Evolutionary conservation across 2,329 filamentous ascomycete species (phyloP).

Genomic region (Myotisia sp.): DNA sequence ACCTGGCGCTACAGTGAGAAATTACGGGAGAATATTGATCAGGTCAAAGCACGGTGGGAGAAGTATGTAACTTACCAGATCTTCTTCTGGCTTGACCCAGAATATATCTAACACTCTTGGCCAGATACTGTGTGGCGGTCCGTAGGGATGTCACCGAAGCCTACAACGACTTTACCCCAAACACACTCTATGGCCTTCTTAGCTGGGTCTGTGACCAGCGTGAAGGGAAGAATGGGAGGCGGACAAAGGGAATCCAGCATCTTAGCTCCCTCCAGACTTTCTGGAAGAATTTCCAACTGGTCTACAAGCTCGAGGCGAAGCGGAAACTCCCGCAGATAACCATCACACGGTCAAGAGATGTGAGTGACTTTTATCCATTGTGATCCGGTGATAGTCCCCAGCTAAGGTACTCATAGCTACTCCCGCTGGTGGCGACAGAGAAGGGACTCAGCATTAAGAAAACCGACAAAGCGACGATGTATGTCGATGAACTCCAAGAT

Average conservation of each 20-base stretch:
- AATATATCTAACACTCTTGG: no score
- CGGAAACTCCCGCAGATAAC: constrained; percentile 11
- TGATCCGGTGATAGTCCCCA: neutral
- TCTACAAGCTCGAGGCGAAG: constrained; percentile 11
- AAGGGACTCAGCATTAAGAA: constrained; percentile 15
- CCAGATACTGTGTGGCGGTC: no score
- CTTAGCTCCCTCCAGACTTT: constrained; percentile 15
- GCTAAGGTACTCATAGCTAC: constrained; percentile 15
- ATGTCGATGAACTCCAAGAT: constrained; percentile 21
- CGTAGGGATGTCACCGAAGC: no score
- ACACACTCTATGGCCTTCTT: no score
- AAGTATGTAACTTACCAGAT: no score
- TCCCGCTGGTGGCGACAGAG: constrained; percentile 16
- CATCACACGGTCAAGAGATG: constrained; percentile 6
- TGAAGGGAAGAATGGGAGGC: constrained; percentile 11
- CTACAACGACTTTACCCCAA: no score
- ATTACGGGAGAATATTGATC: no score
- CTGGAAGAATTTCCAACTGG: constrained; percentile 15
- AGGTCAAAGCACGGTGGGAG: no score
- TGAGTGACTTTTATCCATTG: neutral
- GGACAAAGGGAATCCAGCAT: constrained; percentile 9
- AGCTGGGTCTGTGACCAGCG: constrained; percentile 14
- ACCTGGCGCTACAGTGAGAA: no score
- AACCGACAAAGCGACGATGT: constrained; percentile 19
- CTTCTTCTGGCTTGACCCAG: no score